phyloP scores from a whole-genome alignment of 768 basidiomycete species.

The Russula lepida region DNA sequence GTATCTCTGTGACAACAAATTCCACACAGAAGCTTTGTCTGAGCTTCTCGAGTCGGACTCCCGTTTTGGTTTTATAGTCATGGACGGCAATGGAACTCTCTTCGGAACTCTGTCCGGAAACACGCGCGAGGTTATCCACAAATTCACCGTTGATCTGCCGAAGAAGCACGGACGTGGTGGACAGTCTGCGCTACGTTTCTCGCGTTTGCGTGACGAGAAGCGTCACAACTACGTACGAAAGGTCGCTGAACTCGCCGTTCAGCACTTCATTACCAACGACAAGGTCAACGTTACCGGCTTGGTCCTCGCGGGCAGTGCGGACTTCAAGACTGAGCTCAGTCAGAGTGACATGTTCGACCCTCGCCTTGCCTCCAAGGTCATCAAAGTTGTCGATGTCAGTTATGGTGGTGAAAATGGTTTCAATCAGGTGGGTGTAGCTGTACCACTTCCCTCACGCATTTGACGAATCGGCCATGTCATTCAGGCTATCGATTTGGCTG shows the following conservation, averaged over 20 bases:
- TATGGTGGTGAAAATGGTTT: slow-evolving; percentile 99
- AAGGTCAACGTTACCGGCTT: slow-evolving; percentile 97
- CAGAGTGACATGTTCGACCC: slow-evolving; percentile 95
- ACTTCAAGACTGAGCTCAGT: slow-evolving; percentile 97
- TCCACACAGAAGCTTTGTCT: slow-evolving; percentile 95
- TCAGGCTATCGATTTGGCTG: slow-evolving; percentile 93
- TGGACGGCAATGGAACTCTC: slow-evolving; percentile 97
- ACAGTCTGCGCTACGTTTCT: slow-evolving; percentile 99
- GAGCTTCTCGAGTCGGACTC: slow-evolving; percentile 96
- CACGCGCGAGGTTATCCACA: slow-evolving; percentile 94
- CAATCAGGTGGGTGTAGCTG: slow-evolving; percentile 66
- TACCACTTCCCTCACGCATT: background rate
- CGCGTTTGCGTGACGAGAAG: slow-evolving; percentile 97
- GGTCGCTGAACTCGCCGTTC: slow-evolving; percentile 93
- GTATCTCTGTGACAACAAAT: slow-evolving; percentile 99
- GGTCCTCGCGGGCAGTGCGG: slow-evolving; percentile 93
- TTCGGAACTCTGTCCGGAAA: slow-evolving; percentile 95
- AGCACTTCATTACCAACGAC: slow-evolving; percentile 96
- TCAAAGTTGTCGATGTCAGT: slow-evolving; percentile 97
- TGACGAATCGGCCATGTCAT: background rate
- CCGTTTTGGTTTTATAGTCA: slow-evolving; percentile 98
- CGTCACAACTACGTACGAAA: slow-evolving; percentile 99
- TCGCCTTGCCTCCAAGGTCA: slow-evolving; percentile 80
- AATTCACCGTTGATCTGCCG: slow-evolving; percentile 97
- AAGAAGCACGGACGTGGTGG: slow-evolving; percentile 99